Percentiles rank a stretch among this genome's conserved stretches.
Conservation (phyloP, 768 basidiomycete genomes). For the Amanita jacksonii region DNA sequence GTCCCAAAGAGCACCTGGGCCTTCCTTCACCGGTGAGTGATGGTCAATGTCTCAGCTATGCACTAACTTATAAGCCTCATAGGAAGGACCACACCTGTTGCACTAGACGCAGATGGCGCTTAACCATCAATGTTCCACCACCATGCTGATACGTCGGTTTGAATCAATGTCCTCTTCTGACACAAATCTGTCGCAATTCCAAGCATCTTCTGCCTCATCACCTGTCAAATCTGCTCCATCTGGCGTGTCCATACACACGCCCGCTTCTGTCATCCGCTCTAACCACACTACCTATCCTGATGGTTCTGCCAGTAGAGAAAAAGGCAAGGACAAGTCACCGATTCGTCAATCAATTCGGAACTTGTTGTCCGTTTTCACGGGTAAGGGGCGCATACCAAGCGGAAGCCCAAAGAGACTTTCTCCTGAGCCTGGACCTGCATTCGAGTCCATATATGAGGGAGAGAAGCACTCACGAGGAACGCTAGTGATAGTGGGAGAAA, state of each 20-base stretch:
- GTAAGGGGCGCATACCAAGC: constrained; percentile 30
- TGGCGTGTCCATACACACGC: neutral
- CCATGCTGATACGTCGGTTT: constrained; percentile 1
- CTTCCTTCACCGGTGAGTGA: no score
- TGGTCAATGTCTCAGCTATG: neutral
- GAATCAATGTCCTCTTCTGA: constrained; percentile 2
- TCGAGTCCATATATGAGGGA: neutral
- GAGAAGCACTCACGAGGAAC: neutral
- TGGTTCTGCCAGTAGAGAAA: constrained; percentile 5
- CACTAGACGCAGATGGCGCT: neutral
- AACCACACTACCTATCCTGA: no score
- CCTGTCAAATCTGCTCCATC: neutral
- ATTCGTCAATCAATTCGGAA: constrained; percentile 58
- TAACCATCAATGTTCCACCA: constrained; percentile 6
- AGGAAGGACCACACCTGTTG: no score
- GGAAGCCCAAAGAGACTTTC: constrained; percentile 16
- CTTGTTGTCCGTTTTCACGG: constrained; percentile 43
- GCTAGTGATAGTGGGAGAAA: neutral
- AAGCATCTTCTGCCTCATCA: neutral
- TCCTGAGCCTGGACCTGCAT: constrained; percentile 7
- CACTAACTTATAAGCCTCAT: no score
- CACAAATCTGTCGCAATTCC: no score
- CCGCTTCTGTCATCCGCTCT: no score
- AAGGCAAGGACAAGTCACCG: constrained; percentile 41
- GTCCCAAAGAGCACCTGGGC: no score